These are phyloP conservation scores for Neoboletus magnificus DNA, from an alignment of 768 basidiomycete genomes.

Conservation along the genomic window DNA sequence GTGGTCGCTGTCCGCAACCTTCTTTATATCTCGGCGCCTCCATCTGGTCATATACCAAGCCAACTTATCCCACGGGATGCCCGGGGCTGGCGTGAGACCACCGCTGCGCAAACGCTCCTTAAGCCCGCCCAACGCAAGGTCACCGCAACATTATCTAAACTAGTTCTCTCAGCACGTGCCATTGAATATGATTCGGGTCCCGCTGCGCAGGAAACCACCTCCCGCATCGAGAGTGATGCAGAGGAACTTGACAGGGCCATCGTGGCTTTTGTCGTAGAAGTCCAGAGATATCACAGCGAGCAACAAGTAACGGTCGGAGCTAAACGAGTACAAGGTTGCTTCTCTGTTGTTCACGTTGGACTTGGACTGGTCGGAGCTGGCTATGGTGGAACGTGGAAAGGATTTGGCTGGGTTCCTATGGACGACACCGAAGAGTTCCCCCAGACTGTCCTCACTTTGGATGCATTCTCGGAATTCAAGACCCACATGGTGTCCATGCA, in stretches of 20 bases:
- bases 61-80: constrained; percentile 50
- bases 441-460: constrained; percentile 45
- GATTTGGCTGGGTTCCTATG: constrained; percentile 74
- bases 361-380: constrained; percentile 80
- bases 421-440: constrained; percentile 48
- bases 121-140: constrained; percentile 84
- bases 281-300: constrained; percentile 53
- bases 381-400: constrained; percentile 73
- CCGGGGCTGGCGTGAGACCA: constrained; percentile 42
- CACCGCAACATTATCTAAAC: constrained; percentile 83
- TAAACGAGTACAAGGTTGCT: constrained; percentile 61
- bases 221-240: constrained; percentile 72
- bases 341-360: constrained; percentile 63
- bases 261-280: constrained; percentile 62
- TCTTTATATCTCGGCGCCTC: constrained; percentile 62
- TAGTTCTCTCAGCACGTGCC: constrained; percentile 88
- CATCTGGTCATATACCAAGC: constrained; percentile 58
- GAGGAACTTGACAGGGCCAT: constrained; percentile 73
- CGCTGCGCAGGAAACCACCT: constrained; percentile 56
- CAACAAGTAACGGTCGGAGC: constrained; percentile 23
- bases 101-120: constrained; percentile 54
- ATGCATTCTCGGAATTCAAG: constrained; percentile 54
- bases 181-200: constrained; percentile 77
- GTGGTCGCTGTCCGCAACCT: constrained; percentile 76
- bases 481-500: constrained; percentile 47